Evolutionary conservation across 108 stramenopile genomes (phyloP).

Genomic region (Pseudonitzschia pungens): DNA sequence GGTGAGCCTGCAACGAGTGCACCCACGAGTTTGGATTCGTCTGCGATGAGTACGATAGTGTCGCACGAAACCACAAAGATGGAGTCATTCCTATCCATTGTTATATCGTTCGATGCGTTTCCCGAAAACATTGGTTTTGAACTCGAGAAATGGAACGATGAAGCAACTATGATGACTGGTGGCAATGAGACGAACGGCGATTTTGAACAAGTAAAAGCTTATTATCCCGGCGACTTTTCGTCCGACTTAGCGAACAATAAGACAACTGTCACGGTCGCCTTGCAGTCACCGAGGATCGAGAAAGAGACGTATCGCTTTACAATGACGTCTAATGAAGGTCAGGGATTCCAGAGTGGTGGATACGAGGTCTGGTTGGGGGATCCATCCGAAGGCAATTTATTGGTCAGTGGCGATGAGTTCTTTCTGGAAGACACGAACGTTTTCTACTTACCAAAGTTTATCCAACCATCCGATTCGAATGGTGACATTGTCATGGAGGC

Average conservation of each 20-base stretch:
- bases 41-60: neutral
- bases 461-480: too few relatives aligned
- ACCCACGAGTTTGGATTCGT: neutral
- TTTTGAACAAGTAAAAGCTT: too few relatives aligned
- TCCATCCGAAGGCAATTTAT: too few relatives aligned
- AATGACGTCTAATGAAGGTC: constrained; percentile 7
- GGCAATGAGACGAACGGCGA: too few relatives aligned
- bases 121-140: neutral
- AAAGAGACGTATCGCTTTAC: too few relatives aligned
- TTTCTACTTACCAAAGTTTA: too few relatives aligned
- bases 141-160: neutral
- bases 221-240: too few relatives aligned
- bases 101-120: neutral
- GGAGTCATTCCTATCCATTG: neutral
- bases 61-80: neutral
- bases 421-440: neutral
- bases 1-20: neutral
- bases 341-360: neutral
- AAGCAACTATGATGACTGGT: neutral
- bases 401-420: too few relatives aligned
- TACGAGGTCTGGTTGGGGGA: neutral
- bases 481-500: too few relatives aligned
- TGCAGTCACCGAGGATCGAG: too few relatives aligned
- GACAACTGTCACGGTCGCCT: too few relatives aligned
- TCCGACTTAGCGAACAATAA: too few relatives aligned